Base-by-base conservation (phyloP, 257 asterid species). In the Nicotiana noctiflora region DNA sequence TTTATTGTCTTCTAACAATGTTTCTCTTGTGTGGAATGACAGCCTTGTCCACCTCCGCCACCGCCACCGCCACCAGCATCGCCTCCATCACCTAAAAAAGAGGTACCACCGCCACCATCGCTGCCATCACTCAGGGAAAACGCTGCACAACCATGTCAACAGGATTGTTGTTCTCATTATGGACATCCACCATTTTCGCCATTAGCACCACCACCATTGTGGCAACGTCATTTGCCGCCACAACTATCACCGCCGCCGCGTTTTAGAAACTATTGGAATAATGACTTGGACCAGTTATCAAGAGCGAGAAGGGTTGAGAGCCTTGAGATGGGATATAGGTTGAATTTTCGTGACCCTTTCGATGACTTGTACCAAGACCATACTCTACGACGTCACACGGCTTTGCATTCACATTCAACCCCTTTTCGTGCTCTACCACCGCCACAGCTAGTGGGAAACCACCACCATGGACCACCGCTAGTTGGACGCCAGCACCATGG, bases 291-390 rank as follows among this genome's bases (percentile, higher is more conserved):
- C 56, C 59, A 13, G 0, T 46, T 72, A 17, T 21, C 77, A 0
- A 70, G 77, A 23, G 49, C 21, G 37, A 27, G 32, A 3, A 70
- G 77, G 32, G 37, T 46, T 27, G 57, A 70, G 34, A 70, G 77
- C 34, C 37, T 44, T 70, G 77, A 72, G 15, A 72, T 46, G 78
- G 78, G 78, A 15, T 23, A 46, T 72, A 72, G 78, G 23, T 44
- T 46, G 25, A 72, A 72, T 72, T 72, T 49, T 14, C 23, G 8
- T 13, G 77, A 46, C 37, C 59, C 59, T 72, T 21, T 72, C 8
- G 21, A 44, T 46, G 37, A 23, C 13, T 72, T 44, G 6, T 55
- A 44, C 1, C 34, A 40, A 32, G 13, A 70, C 21, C 34, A 46
- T 46, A 21, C 13, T 44, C 21, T 4, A 13, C 40, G 60, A 44